Evolutionary conservation across 768 basidiomycete species (phyloP).

Genomic region (Sporobolomyces pararoseus): DNA sequence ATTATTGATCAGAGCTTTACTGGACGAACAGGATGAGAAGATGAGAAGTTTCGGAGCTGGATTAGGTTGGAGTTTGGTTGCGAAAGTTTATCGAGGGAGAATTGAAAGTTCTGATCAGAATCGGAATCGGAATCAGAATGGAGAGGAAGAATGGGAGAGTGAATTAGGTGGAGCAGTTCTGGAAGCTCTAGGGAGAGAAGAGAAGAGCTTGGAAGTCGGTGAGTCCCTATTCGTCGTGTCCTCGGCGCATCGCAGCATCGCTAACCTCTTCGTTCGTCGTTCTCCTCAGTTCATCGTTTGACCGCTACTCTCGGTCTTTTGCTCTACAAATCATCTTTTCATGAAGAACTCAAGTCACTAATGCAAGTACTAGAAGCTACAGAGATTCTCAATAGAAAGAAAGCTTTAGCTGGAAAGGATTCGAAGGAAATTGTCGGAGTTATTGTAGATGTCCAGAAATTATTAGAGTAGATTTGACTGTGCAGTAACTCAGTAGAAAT

Average conservation of each 20-base stretch:
- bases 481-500: background rate
- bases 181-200: constrained; percentile 70
- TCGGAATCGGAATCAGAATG: constrained; percentile 63
- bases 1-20: constrained; percentile 24
- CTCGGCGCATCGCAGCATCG: background rate
- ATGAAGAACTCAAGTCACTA: constrained; percentile 58
- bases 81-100: constrained; percentile 17
- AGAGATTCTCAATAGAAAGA: constrained; percentile 49
- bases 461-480: constrained; percentile 59
- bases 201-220: constrained; percentile 74
- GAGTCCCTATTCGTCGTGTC: constrained; percentile 47
- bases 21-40: constrained; percentile 25
- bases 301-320: constrained; percentile 72
- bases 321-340: constrained; percentile 69
- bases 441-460: constrained; percentile 48
- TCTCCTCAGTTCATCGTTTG: constrained; percentile 67
- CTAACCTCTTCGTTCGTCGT: constrained; percentile 11
- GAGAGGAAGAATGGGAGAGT: constrained; percentile 72
- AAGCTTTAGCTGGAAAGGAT: constrained; percentile 49
- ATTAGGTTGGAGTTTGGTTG: constrained; percentile 33
- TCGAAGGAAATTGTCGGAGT: constrained; percentile 60
- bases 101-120: constrained; percentile 57
- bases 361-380: constrained; percentile 68
- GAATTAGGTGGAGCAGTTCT: constrained; percentile 79
- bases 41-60: constrained; percentile 23